Conservation (phyloP, 768 basidiomycete species). For the Crepidotus variabilis region DNA sequence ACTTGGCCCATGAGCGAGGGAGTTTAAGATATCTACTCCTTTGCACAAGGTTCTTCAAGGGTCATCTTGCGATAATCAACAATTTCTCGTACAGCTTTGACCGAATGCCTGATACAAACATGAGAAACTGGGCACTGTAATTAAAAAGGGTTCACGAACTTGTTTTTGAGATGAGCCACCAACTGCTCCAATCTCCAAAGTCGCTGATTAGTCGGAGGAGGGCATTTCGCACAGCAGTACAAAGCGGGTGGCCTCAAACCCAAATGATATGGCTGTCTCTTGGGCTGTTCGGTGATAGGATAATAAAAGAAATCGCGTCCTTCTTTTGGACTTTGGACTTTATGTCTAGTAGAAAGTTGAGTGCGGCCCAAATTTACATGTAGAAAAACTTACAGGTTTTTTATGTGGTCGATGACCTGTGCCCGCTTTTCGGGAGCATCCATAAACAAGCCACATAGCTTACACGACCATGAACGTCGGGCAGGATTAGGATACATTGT, state of each 20-base stretch:
- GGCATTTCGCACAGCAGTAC: background rate
- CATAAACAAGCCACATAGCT: background rate
- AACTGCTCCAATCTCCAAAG: background rate
- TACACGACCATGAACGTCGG: slow-evolving; percentile 1
- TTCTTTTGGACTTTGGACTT: background rate
- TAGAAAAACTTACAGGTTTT: background rate
- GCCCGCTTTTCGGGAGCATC: background rate
- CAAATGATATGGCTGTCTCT: background rate
- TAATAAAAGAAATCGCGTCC: background rate
- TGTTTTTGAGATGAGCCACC: too few relatives aligned
- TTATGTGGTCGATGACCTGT: background rate
- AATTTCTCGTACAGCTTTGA: too few relatives aligned
- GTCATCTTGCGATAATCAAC: too few relatives aligned
- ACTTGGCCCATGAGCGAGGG: background rate
- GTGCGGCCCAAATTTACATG: background rate
- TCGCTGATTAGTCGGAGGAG: background rate
- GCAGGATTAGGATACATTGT: background rate
- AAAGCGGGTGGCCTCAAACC: background rate
- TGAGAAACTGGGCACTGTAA: too few relatives aligned
- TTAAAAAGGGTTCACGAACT: too few relatives aligned
- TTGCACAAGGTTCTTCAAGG: too few relatives aligned
- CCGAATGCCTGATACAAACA: too few relatives aligned
- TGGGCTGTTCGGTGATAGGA: background rate
- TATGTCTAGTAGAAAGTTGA: background rate
- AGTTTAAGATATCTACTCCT: too few relatives aligned